Conservation (phyloP, 768 basidiomycete genomes). For the Kwoniella heveanensis region DNA sequence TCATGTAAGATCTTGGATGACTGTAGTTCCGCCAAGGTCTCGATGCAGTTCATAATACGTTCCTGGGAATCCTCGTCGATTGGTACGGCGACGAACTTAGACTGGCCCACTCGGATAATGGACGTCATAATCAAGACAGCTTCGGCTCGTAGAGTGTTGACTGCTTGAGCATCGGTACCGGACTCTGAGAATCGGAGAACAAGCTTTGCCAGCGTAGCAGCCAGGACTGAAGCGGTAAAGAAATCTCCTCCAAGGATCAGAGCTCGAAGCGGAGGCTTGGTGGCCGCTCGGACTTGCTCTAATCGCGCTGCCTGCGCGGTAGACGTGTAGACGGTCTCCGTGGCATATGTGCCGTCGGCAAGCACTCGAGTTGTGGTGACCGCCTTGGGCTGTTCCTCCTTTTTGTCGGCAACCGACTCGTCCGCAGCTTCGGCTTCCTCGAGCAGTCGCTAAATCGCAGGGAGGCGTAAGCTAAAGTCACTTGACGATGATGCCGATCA, state of each 20-base stretch:
- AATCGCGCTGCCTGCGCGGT: slow-evolving; percentile 62
- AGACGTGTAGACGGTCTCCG: slow-evolving; percentile 82
- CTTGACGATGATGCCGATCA: no score
- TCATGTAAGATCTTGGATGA: slow-evolving; percentile 65
- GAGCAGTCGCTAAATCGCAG: slow-evolving; percentile 60
- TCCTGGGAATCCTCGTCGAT: slow-evolving; percentile 98
- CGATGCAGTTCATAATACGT: slow-evolving; percentile 93
- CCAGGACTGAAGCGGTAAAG: slow-evolving; percentile 91
- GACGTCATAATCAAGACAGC: slow-evolving; percentile 99
- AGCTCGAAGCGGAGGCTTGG: slow-evolving; percentile 90
- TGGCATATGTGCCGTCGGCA: slow-evolving; percentile 97
- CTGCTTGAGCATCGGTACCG: slow-evolving; percentile 59
- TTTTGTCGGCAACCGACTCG: slow-evolving; percentile 59
- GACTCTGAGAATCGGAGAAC: slow-evolving; percentile 72
- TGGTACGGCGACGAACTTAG: slow-evolving; percentile 87
- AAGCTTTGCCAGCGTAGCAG: slow-evolving; percentile 85
- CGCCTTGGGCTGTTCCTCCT: slow-evolving; percentile 61
- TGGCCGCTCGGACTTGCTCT: slow-evolving; percentile 80
- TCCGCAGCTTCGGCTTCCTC: slow-evolving; percentile 72
- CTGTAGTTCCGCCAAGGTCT: slow-evolving; percentile 81
- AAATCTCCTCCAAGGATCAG: slow-evolving; percentile 93
- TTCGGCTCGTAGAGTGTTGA: slow-evolving; percentile 84
- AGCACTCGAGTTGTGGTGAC: slow-evolving; percentile 66
- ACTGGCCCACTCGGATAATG: slow-evolving; percentile 93
- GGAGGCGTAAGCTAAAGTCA: no score